These are phyloP conservation scores for Camptophora hylomeconis DNA, from an alignment of 2,329 filamentous ascomycete species.

Conservation along the genomic window DNA sequence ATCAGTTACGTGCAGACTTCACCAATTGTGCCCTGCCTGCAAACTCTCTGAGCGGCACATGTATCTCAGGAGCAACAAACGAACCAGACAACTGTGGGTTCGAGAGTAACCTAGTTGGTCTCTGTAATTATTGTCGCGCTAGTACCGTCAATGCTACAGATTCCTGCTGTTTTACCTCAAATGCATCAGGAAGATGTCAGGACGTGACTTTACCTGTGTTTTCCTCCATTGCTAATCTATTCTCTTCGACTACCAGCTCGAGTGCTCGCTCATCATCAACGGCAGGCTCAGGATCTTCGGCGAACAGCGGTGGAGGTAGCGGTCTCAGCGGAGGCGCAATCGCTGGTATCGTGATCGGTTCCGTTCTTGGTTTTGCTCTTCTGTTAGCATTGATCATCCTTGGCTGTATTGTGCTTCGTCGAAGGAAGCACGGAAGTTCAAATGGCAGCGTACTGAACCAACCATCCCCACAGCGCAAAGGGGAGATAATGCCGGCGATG, in stretches of 20 bases:
- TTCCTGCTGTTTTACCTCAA: slow-evolving; percentile 78
- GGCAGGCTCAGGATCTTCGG: slow-evolving; percentile 41
- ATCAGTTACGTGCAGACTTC: slow-evolving; percentile 82
- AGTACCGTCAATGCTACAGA: slow-evolving; percentile 86
- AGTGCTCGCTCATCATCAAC: slow-evolving; percentile 52
- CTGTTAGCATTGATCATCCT: slow-evolving; percentile 51
- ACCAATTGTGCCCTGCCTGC: slow-evolving; percentile 74
- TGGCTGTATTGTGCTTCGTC: slow-evolving; percentile 45
- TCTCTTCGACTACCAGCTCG: slow-evolving; percentile 52
- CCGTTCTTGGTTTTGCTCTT: slow-evolving; percentile 56
- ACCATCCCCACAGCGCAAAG: slow-evolving; percentile 53
- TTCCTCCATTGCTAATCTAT: slow-evolving; percentile 42
- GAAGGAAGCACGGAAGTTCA: slow-evolving; percentile 47
- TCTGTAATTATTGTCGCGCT: slow-evolving; percentile 75
- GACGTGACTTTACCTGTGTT: slow-evolving; percentile 68
- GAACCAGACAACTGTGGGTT: slow-evolving; percentile 83
- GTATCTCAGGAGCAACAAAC: slow-evolving; percentile 65
- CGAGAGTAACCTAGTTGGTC: slow-evolving; percentile 52
- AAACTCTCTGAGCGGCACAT: slow-evolving; percentile 60
- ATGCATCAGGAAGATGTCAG: slow-evolving; percentile 59
- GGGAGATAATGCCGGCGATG: slow-evolving; percentile 29
- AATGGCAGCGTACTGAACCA: slow-evolving; percentile 76
- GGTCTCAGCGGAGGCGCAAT: slow-evolving; percentile 74
- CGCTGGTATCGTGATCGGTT: slow-evolving; percentile 79
- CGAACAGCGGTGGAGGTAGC: slow-evolving; percentile 23